Percentiles rank a stretch among this genome's conserved stretches.
Conservation (phyloP, 2,329 filamentous ascomycete genomes). For the Eutypella sp. region DNA sequence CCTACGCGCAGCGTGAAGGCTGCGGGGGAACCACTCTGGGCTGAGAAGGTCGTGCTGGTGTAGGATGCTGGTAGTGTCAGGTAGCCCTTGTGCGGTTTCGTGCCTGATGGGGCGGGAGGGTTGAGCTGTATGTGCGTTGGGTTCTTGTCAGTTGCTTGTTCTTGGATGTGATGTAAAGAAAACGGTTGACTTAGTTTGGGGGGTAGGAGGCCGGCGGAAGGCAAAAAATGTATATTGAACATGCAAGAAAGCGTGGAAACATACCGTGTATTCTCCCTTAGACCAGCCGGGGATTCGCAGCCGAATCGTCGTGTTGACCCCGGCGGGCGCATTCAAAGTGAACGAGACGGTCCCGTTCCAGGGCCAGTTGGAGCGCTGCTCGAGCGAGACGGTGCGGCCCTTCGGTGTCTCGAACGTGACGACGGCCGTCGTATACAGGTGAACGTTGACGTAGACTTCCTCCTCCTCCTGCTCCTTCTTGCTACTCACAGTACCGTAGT, state of each 20-base stretch:
- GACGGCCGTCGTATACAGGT: conserved; percentile 50
- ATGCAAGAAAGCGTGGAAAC: not conserved
- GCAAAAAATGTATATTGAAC: not conserved
- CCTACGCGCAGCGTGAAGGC: conserved; percentile 40
- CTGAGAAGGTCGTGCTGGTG: too few species aligned
- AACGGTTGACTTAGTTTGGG: not conserved
- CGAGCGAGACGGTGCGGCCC: conserved; percentile 32
- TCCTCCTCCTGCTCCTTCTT: not conserved
- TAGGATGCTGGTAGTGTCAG: conserved; percentile 39
- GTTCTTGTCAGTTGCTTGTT: not conserved
- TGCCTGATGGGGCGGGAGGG: too few species aligned
- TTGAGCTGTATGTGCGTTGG: not conserved
- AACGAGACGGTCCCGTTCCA: conserved; percentile 50
- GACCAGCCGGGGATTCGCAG: conserved; percentile 54
- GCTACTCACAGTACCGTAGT: conserved; percentile 24
- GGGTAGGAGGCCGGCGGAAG: not conserved
- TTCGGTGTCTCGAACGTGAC: conserved; percentile 32
- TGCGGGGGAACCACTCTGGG: too few species aligned
- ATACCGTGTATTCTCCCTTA: conserved; percentile 20
- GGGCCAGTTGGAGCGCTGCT: conserved; percentile 52
- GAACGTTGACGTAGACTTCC: conserved; percentile 42
- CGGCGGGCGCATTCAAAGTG: conserved; percentile 27
- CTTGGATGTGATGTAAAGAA: not conserved
- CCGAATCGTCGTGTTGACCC: conserved; percentile 34
- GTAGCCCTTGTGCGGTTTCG: conserved; percentile 42